Percentiles rank a stretch among this genome's conserved stretches.
These are phyloP conservation scores for Xylariaceae sp. DNA, from an alignment of 2,329 filamentous ascomycete genomes.

Conservation along the genomic window DNA sequence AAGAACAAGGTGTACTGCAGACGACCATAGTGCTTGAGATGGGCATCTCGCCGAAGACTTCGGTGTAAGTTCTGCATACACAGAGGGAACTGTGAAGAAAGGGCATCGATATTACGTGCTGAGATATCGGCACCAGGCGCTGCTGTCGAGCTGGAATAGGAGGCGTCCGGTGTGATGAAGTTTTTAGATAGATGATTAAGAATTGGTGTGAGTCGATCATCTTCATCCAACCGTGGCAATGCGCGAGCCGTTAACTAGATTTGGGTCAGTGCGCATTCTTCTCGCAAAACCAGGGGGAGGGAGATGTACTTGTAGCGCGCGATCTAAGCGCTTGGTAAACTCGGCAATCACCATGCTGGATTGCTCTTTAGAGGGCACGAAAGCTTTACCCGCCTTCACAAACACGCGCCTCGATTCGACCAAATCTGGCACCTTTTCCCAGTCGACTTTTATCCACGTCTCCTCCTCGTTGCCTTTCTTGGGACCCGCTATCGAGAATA, in stretches of 20 bases:
- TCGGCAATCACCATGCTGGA: constrained; percentile 83
- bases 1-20: constrained; percentile 95
- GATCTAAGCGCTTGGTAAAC: constrained; percentile 73
- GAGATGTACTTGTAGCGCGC: constrained; percentile 66
- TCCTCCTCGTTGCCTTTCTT: constrained; percentile 62
- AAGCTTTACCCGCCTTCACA: constrained; percentile 76
- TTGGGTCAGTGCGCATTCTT: constrained; percentile 12
- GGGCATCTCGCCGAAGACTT: constrained; percentile 76
- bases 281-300: constrained; percentile 1
- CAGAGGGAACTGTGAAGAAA: constrained; percentile 78
- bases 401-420: constrained; percentile 76
- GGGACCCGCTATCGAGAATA: constrained; percentile 46
- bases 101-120: constrained; percentile 70
- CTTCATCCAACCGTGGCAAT: constrained; percentile 87
- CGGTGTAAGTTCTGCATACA: constrained; percentile 93
- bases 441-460: constrained; percentile 93
- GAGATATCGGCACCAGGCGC: constrained; percentile 68
- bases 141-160: constrained; percentile 63
- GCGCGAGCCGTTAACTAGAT: constrained; percentile 77
- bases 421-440: constrained; percentile 85
- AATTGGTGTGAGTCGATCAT: constrained; percentile 73
- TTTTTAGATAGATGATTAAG: constrained; percentile 83
- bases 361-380: constrained; percentile 82
- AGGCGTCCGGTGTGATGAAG: constrained; percentile 85
- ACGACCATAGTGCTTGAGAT: constrained; percentile 89